Evolutionary conservation across 2,329 filamentous ascomycete genomes (phyloP).

Genomic region (Aspergillus sp.): DNA sequence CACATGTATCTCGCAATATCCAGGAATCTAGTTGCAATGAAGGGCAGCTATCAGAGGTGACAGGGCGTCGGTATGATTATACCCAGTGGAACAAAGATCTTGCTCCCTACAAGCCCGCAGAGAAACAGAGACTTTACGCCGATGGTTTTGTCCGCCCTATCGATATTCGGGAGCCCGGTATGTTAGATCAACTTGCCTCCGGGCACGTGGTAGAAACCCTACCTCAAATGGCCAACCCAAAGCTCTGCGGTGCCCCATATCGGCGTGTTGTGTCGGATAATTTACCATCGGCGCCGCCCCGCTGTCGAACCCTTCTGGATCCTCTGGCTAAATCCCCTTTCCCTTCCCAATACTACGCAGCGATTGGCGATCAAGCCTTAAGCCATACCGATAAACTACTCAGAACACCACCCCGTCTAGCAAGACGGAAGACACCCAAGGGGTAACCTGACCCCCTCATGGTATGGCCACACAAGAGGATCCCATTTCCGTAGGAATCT

Average conservation of each 20-base stretch:
- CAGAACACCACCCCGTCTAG: slow-evolving; percentile 13
- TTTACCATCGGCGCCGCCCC: slow-evolving; percentile 14
- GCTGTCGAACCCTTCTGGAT: slow-evolving; percentile 12
- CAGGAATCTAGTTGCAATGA: slow-evolving; percentile 18
- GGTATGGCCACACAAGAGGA: slow-evolving; percentile 20
- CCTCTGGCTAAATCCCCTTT: slow-evolving; percentile 9
- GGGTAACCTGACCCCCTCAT: slow-evolving; percentile 16
- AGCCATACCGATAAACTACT: slow-evolving; percentile 6
- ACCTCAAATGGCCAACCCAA: slow-evolving; percentile 14
- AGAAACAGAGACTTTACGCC: slow-evolving; percentile 32
- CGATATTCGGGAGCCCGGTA: slow-evolving; percentile 26
- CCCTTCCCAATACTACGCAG: slow-evolving; percentile 17
- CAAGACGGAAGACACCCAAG: slow-evolving; percentile 17
- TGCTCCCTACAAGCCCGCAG: slow-evolving; percentile 18
- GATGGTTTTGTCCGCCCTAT: slow-evolving; percentile 39
- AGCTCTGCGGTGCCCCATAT: slow-evolving; percentile 14
- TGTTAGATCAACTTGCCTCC: slow-evolving; percentile 17
- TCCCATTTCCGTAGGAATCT: neutral
- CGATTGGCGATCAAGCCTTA: slow-evolving; percentile 5
- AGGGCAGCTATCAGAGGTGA: slow-evolving; percentile 6
- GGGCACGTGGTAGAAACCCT: slow-evolving; percentile 16
- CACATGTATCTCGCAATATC: slow-evolving; percentile 19
- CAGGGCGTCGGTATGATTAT: slow-evolving; percentile 13
- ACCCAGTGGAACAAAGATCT: slow-evolving; percentile 17
- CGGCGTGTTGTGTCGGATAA: slow-evolving; percentile 16